These are phyloP conservation scores for Botrytis elliptica DNA, from an alignment of 2,329 filamentous ascomycete species.

Conservation along the genomic window DNA sequence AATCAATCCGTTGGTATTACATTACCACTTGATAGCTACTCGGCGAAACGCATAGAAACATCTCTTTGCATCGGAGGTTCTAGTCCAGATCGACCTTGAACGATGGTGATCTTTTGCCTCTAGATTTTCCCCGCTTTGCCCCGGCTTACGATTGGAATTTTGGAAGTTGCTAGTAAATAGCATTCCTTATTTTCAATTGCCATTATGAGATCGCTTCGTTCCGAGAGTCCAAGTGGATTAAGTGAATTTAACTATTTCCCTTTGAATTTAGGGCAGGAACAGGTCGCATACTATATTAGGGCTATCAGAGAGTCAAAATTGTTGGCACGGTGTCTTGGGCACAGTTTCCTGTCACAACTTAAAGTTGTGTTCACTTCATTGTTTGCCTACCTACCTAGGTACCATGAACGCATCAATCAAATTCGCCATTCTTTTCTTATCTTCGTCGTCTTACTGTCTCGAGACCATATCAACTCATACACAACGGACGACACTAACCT, in stretches of 20 bases:
- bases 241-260: neutral
- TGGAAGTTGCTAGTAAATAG: neutral
- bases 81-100: neutral
- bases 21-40: neutral
- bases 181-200: neutral
- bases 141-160: neutral
- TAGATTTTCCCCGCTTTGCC: neutral
- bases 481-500: neutral
- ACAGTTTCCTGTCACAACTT: neutral
- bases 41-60: neutral
- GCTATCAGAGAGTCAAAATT: neutral
- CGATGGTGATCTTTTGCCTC: neutral
- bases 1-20: neutral
- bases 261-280: neutral
- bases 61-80: neutral
- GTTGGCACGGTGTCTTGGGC: neutral
- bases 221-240: neutral
- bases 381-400: too few species aligned
- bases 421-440: neutral
- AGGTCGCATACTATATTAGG: neutral
- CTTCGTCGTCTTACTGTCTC: neutral
- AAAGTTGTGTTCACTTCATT: constrained; percentile 1
- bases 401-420: neutral
- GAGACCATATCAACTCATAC: neutral
- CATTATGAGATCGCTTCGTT: neutral